A percentile compares a stretch with the other conserved stretches of the same genome.
Evolutionary conservation across 208 protist species (phyloP).

Genomic region (Trypanosoma scelopori): DNA sequence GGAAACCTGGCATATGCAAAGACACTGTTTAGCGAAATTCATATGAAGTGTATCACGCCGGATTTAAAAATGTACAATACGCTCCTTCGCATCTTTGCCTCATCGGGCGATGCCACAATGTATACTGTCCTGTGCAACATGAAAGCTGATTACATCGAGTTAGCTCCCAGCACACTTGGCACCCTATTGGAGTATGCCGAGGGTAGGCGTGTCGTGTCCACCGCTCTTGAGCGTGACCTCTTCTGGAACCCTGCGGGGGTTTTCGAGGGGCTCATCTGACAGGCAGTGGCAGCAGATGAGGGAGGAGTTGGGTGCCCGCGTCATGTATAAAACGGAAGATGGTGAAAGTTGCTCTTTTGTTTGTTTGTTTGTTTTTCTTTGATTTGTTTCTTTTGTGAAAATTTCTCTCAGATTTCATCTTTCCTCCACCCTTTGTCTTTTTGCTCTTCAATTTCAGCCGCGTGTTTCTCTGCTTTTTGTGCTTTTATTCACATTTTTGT

Average conservation of each 20-base stretch:
- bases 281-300: not conserved
- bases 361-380: conserved; percentile 9
- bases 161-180: conserved; percentile 63
- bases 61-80: conserved; percentile 77
- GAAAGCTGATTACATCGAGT: conserved; percentile 55
- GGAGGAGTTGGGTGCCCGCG: not conserved
- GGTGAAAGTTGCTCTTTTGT: not conserved
- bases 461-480: no score
- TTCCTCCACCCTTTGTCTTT: no score
- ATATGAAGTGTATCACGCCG: conserved; percentile 56
- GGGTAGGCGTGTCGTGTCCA: conserved; percentile 46
- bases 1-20: conserved; percentile 37
- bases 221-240: conserved; percentile 39
- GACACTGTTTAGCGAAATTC: conserved; percentile 74
- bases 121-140: conserved; percentile 85
- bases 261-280: conserved; percentile 10
- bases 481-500: no score
- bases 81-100: conserved; percentile 65
- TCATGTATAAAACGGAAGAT: not conserved
- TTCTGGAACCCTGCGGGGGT: conserved; percentile 38
- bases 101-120: conserved; percentile 37
- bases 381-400: no score
- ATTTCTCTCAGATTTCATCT: no score
- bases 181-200: conserved; percentile 63
- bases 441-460: no score